These are phyloP conservation scores for Myxozyma neglecta DNA, from an alignment of 805 yeast species.

Conservation along the genomic window DNA sequence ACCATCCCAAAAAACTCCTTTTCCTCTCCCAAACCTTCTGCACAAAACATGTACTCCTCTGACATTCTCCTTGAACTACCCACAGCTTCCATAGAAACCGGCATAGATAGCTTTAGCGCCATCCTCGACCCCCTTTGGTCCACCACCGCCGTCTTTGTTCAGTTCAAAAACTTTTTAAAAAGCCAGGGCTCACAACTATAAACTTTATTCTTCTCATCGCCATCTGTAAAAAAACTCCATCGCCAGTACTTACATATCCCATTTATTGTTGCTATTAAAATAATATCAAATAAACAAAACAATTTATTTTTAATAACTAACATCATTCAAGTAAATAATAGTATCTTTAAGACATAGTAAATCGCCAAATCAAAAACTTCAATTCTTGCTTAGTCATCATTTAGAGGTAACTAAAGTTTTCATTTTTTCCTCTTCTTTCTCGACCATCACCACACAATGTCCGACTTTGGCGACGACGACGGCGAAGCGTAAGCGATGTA, in stretches of 20 bases:
- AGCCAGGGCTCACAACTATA: too few relatives aligned
- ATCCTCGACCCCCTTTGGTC: neutral
- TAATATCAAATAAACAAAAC: too few relatives aligned
- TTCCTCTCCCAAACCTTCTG: neutral
- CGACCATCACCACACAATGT: conserved; percentile 36
- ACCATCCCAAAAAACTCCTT: too few relatives aligned
- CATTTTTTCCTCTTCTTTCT: neutral
- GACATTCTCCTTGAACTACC: neutral
- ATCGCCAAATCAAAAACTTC: neutral
- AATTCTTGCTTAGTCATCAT: neutral
- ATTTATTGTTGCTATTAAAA: too few relatives aligned
- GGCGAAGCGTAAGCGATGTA: conserved; percentile 40
- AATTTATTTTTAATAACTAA: neutral
- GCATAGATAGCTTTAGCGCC: neutral
- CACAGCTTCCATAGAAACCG: neutral
- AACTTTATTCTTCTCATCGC: too few relatives aligned
- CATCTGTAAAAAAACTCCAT: too few relatives aligned
- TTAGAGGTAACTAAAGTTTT: neutral
- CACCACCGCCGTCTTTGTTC: too few relatives aligned
- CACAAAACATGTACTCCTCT: neutral
- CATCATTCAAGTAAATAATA: neutral
- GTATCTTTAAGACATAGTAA: neutral
- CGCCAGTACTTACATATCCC: too few relatives aligned
- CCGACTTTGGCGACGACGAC: conserved; percentile 45
- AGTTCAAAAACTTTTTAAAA: too few relatives aligned